Evolutionary conservation across 1,284 basidiomycete genomes (phyloP), one percentile per base, ranked within the genome.

Genomic region (Boletellus deceptivus): DNA sequence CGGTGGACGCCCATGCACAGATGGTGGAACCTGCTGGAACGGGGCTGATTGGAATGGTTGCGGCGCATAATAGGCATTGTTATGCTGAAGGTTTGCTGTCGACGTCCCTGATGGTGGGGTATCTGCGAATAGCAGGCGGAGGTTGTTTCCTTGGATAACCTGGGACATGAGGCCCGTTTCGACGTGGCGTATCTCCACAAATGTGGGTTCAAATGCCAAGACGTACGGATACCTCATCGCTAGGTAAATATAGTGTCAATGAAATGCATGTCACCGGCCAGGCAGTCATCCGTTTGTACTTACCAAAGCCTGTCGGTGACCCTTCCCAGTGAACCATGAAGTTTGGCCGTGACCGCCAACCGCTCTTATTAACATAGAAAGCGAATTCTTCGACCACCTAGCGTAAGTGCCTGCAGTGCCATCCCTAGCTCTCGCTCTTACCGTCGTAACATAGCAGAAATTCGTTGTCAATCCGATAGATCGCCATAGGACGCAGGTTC

Each of bases 261-360:
- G 41, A 37, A 47, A 57, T 29, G 36, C 31, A 17, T 10, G 16
- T 43, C 25, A 3, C 46, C 50, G 31, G 16, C 18, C 5, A 18
- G 49, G n/a, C 14, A 0, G 48, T 46, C 34, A 18, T 7, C 18
- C 50, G 58, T 20, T 48, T 43, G 37, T 4, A 70, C 87, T 68
- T 59, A 96, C 93, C 94, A 65, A 99, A 99, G 24, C 89, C 86
- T 2, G 91, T 91, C 1, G 97, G 97, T 40, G 80, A 79, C 4
- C 97, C 97, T 71, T 99, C 95, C 97, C 97, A 99, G 61, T 93
- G 81, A 22, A 99, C 89, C 77, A 96, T 92, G 79, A 97, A 98
- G 54, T 92, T 86, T 58, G 83, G 87, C 49, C 93, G 79, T 42
- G 94, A 91, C 50, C 94, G 79, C 79, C 93, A 92, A 11, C 97